These are phyloP conservation scores for Rhizopogon rudus DNA, from an alignment of 768 basidiomycete species.

Conservation along the genomic window DNA sequence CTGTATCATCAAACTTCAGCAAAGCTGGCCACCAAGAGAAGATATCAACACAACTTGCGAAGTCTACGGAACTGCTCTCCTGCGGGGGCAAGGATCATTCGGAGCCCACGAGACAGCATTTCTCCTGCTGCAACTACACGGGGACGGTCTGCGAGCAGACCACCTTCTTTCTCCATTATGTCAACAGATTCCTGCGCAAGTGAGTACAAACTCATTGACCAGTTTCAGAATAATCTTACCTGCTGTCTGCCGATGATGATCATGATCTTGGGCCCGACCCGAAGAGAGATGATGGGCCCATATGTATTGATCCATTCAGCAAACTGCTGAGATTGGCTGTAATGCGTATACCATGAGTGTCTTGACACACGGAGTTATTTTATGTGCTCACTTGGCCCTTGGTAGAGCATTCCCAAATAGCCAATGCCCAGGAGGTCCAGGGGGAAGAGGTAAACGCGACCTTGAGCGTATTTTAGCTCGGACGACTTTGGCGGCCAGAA, in stretches of 20 bases:
- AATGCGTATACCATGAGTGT: background rate
- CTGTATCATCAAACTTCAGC: constrained; percentile 20
- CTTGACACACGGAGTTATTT: background rate
- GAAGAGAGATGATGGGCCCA: constrained; percentile 55
- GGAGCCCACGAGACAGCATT: constrained; percentile 53
- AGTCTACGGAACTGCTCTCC: constrained; percentile 60
- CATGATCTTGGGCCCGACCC: constrained; percentile 37
- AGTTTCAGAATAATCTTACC: constrained; percentile 9
- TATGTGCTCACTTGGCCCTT: constrained; percentile 17
- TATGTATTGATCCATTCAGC: constrained; percentile 58
- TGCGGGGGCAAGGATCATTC: constrained; percentile 49
- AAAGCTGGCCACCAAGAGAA: background rate
- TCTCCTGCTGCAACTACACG: constrained; percentile 54
- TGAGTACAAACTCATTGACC: background rate
- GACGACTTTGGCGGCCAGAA: constrained; percentile 10
- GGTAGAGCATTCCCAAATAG: constrained; percentile 26
- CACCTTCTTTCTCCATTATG: constrained; percentile 66
- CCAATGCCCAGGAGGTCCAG: constrained; percentile 29
- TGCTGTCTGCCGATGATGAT: constrained; percentile 34
- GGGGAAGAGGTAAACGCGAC: constrained; percentile 20
- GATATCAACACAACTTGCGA: constrained; percentile 36
- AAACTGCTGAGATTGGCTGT: constrained; percentile 35
- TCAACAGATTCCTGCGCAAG: constrained; percentile 48
- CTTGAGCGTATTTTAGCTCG: constrained; percentile 5
- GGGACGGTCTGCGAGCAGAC: constrained; percentile 50